Conservation (phyloP, 768 basidiomycete species). For the Rhodotorula kratochvilovae region DNA sequence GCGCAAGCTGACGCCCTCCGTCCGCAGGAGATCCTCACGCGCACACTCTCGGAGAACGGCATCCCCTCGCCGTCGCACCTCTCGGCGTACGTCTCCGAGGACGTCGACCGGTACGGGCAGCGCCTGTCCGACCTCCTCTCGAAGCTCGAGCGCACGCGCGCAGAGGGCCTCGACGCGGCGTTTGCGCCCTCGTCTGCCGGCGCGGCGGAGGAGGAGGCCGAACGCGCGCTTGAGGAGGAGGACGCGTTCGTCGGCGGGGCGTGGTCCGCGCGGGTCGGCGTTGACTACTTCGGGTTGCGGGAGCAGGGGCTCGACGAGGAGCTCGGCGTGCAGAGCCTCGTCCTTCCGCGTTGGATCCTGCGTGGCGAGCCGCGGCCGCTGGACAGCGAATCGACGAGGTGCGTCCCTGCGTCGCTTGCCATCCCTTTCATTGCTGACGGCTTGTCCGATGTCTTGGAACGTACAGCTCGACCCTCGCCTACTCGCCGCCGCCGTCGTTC, state of each 20-base stretch:
- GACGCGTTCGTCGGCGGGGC: conserved; percentile 58
- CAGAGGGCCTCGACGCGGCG: conserved; percentile 60
- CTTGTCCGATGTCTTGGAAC: background rate
- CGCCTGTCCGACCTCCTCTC: conserved; percentile 74
- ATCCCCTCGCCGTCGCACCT: conserved; percentile 70
- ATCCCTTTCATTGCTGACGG: too few relatives aligned
- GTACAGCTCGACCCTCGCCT: conserved; percentile 56
- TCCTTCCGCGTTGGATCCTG: conserved; percentile 67
- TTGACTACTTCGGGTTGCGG: conserved; percentile 85
- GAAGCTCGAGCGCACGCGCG: conserved; percentile 77
- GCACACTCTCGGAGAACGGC: conserved; percentile 85
- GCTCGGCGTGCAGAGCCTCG: conserved; percentile 69
- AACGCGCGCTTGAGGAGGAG: conserved; percentile 56
- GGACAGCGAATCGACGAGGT: background rate
- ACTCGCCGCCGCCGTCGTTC: conserved; percentile 78
- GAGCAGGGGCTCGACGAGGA: conserved; percentile 85
- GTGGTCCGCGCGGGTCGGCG: conserved; percentile 79
- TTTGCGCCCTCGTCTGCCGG: background rate
- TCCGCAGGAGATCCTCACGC: conserved; percentile 82
- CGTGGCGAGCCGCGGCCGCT: conserved; percentile 56
- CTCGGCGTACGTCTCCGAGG: conserved; percentile 82
- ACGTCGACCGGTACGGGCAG: conserved; percentile 73
- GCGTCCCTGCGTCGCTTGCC: background rate
- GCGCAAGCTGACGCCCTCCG: background rate
- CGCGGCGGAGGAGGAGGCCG: conserved; percentile 50